Percentiles rank a stretch among this genome's conserved stretches.
Evolutionary conservation across 2,329 filamentous ascomycete genomes (phyloP).

Genomic region (Malbranchea cinnamomea): DNA sequence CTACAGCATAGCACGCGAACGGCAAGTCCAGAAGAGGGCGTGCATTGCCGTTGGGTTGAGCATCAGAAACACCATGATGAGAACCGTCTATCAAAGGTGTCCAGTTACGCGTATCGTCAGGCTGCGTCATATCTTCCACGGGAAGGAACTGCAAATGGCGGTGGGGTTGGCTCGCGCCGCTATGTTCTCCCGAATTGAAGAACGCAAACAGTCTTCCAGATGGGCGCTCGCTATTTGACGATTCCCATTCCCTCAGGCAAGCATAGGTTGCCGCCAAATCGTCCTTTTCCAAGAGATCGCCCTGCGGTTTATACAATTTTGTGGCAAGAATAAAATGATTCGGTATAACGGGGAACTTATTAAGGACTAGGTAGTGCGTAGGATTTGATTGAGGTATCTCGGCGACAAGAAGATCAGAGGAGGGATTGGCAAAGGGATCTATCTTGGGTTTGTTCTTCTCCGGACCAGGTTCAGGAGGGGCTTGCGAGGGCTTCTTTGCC

Average conservation of each 20-base stretch:
- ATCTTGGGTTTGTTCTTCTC: conserved; percentile 14
- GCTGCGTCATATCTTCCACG: conserved; percentile 26
- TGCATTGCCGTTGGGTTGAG: background rate
- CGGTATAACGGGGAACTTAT: conserved; percentile 35
- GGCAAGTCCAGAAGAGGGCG: conserved; percentile 25
- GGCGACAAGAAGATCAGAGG: conserved; percentile 27
- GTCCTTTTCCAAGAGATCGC: conserved; percentile 26
- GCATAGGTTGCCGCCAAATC: conserved; percentile 28
- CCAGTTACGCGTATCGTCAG: conserved; percentile 23
- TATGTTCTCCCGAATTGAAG: conserved; percentile 35
- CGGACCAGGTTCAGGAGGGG: conserved; percentile 10
- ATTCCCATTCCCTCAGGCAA: conserved; percentile 28
- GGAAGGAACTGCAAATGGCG: conserved; percentile 34
- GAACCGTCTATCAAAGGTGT: conserved; percentile 31
- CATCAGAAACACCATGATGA: conserved; percentile 2
- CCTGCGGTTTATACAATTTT: conserved; percentile 27
- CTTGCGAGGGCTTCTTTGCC: conserved; percentile 25
- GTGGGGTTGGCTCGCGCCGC: conserved; percentile 34
- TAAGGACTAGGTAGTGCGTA: conserved; percentile 29
- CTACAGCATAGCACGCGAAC: conserved; percentile 34
- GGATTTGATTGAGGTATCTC: conserved; percentile 21
- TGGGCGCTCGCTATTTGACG: background rate
- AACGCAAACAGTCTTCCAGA: conserved; percentile 29
- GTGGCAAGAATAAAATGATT: conserved; percentile 37
- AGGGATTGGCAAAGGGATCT: conserved; percentile 32